Evolutionary conservation across 495 filamentous ascomycete species (phyloP).

Genomic region (Geopyxis carbonaria): DNA sequence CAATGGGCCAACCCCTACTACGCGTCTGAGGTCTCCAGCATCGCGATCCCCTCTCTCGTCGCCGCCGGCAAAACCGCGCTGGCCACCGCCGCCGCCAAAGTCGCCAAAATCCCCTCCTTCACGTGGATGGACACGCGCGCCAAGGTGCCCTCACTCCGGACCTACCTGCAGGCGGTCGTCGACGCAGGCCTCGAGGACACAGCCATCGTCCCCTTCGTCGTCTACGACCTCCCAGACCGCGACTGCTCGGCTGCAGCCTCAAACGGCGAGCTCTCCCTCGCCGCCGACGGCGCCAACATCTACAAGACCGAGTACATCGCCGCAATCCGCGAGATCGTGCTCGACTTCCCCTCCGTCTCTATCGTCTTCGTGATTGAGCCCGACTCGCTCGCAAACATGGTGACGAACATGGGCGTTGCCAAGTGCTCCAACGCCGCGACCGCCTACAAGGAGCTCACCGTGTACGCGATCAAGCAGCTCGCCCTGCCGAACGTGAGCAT

Average conservation of each 20-base stretch:
- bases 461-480: constrained; percentile 53
- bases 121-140: constrained; percentile 43
- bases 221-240: constrained; percentile 43
- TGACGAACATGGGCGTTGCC: constrained; percentile 49
- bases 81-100: constrained; percentile 31
- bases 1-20: constrained; percentile 40
- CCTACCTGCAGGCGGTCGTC: too few species aligned
- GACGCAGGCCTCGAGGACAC: constrained; percentile 30
- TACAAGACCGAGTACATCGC: constrained; percentile 20
- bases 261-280: constrained; percentile 50
- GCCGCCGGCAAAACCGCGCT: constrained; percentile 32
- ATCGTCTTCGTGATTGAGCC: constrained; percentile 49
- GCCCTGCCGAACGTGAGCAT: constrained; percentile 64
- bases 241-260: constrained; percentile 42
- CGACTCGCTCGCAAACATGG: constrained; percentile 63
- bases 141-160: constrained; percentile 33
- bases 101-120: constrained; percentile 51
- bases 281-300: constrained; percentile 17
- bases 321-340: constrained; percentile 39
- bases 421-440: constrained; percentile 46
- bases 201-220: constrained; percentile 37
- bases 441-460: constrained; percentile 51
- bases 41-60: constrained; percentile 36
- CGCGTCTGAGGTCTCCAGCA: constrained; percentile 33
- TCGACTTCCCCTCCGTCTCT: constrained; percentile 37